A percentile compares a stretch with the other conserved stretches of the same genome.
Evolutionary conservation across 768 basidiomycete genomes (phyloP).

Genomic region (Leucogyrophana mollusca): DNA sequence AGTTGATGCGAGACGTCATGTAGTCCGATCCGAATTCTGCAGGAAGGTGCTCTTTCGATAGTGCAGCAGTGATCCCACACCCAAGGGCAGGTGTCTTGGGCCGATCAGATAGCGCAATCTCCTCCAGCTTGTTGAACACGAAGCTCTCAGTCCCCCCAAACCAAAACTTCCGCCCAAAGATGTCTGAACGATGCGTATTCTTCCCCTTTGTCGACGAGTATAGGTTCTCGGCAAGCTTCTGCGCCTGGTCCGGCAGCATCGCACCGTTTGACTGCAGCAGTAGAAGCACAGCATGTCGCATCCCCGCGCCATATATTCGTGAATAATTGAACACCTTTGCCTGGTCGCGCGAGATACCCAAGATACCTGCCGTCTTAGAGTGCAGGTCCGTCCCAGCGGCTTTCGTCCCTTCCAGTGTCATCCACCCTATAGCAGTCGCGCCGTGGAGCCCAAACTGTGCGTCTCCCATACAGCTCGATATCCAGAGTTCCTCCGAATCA

Average conservation of each 20-base stretch:
- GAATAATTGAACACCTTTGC: conserved; percentile 99
- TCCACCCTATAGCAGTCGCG: conserved; percentile 97
- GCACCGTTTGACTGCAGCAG: conserved; percentile 81
- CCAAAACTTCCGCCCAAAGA: conserved; percentile 89
- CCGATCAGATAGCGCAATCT: conserved; percentile 82
- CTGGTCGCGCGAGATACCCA: conserved; percentile 90
- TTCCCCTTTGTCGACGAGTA: conserved; percentile 94
- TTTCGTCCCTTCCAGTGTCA: conserved; percentile 98
- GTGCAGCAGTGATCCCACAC: conserved; percentile 89
- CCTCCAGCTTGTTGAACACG: conserved; percentile 97
- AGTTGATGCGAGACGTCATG: conserved; percentile 96
- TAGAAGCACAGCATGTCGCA: conserved; percentile 88
- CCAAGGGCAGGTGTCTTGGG: conserved; percentile 93
- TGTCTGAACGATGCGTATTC: conserved; percentile 72
- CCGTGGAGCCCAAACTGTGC: conserved; percentile 97
- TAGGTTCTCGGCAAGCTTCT: conserved; percentile 75
- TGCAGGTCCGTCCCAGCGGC: conserved; percentile 92
- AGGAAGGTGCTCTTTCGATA: conserved; percentile 88
- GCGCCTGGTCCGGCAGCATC: conserved; percentile 78
- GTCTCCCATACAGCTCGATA: conserved; percentile 97
- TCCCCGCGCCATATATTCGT: conserved; percentile 97
- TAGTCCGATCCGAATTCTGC: conserved; percentile 81
- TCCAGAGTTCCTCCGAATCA: conserved; percentile 99
- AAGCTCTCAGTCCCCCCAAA: conserved; percentile 95
- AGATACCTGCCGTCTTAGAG: conserved; percentile 91